Base-by-base conservation (phyloP, 176 grass and related monocot genomes). In the Oropetium thomaeum region DNA sequence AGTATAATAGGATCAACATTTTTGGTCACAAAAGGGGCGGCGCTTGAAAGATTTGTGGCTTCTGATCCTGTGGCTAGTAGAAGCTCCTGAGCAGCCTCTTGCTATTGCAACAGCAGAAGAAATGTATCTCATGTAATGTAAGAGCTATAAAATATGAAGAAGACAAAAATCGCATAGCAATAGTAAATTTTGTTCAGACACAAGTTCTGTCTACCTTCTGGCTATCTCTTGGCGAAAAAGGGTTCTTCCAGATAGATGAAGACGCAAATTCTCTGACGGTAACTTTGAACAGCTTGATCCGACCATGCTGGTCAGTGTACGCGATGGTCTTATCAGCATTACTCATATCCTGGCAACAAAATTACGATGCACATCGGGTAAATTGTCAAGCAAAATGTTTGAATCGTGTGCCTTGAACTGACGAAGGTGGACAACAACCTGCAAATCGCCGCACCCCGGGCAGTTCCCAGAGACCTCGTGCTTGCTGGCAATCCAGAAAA, bases 221-320 rank as follows among this genome's bases (percentile, higher is more conserved):
- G 5, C 1, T 80, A 17, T 83, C 42, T 40, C n/a, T 85, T 0
- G 10, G 54, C 35, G 74, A 11, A 43, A 60, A 71, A 64, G 83
- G 83, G 38, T 89, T 89, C 68, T 69, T 64, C 87, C 87, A 86
- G 53, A 89, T 85, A 16, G 78, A 89, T 23, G 87, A 86, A 7
- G 86, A 92, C 2, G 52, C 59, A 10, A 96, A 57, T n/a, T 96
- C 83, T 54, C 72, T 96, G 38, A 83, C 65, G 22, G 85, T 77
- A 60, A 89, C 82, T 59, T 76, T 89, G 58, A 92, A 92, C 35
- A 86, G 69, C 79, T 83, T 85, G 61, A 96, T 84, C 57, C 65
- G 69, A 59, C 86, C 89, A 52, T 85, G 30, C 62, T 79, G 81
- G 70, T 85, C 73, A 0, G 76, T 96, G 77, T 89, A 96, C 0